These are phyloP conservation scores for Scutellaria minor DNA, from an alignment of 257 asterid genomes.

Conservation along the genomic window DNA sequence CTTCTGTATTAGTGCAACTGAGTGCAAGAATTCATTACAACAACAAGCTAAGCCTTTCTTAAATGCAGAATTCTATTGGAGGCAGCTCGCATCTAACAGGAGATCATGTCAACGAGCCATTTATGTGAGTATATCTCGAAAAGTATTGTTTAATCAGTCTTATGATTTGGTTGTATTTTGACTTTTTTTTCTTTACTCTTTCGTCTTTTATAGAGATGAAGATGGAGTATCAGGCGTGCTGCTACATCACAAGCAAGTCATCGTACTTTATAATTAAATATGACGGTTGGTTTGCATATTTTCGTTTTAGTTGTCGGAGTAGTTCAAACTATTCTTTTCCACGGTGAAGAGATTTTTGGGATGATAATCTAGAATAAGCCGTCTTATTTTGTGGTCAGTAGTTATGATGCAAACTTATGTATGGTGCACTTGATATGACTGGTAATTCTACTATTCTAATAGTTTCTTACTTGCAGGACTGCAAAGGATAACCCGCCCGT, in stretches of 20 bases:
- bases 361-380: conserved; percentile 14
- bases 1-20: conserved; percentile 2
- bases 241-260: conserved; percentile 99
- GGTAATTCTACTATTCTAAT: not conserved
- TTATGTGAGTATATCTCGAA: conserved; percentile 62
- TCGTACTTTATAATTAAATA: conserved; percentile 59
- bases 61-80: conserved; percentile 89
- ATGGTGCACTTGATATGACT: conserved; percentile 14
- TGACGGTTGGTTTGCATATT: conserved; percentile 62
- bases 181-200: conserved; percentile 29
- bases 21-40: too few species aligned
- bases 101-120: conserved; percentile 95
- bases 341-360: not conserved
- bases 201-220: conserved; percentile 60
- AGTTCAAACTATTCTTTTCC: conserved; percentile 7
- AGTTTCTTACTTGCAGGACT: conserved; percentile 63
- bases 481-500: conserved; percentile 92
- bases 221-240: conserved; percentile 99
- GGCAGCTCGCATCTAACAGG: conserved; percentile 92
- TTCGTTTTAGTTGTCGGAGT: conserved; percentile 30
- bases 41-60: not conserved
- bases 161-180: conserved; percentile 30
- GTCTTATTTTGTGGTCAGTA: not conserved
- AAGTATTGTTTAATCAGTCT: conserved; percentile 17
- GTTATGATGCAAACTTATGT: not conserved